Evolutionary conservation across 192 early-diverging fungal species (phyloP).

Genomic region (Podila minutissima): DNA sequence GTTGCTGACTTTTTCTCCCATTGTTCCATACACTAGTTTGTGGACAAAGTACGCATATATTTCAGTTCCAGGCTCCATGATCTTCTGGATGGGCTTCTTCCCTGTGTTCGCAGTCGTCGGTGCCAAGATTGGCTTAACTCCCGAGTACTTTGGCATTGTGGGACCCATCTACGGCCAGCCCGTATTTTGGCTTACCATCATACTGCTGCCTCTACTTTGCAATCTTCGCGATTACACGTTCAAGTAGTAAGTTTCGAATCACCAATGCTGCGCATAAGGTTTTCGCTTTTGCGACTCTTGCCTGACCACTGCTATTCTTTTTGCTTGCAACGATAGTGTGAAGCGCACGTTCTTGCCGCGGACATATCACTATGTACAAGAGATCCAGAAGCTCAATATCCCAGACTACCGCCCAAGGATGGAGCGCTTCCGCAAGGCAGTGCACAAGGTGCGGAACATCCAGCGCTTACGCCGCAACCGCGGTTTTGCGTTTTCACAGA

Average conservation of each 20-base stretch:
- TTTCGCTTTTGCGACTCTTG: not conserved
- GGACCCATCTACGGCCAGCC: conserved; percentile 70
- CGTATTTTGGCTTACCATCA: conserved; percentile 88
- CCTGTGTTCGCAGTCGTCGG: conserved; percentile 84
- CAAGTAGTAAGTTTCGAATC: conserved; percentile 85
- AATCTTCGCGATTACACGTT: conserved; percentile 91
- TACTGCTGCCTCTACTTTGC: conserved; percentile 86
- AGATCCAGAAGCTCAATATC: conserved; percentile 99
- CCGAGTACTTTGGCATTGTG: conserved; percentile 81
- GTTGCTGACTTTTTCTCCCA: conserved; percentile 4
- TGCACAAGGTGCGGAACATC: conserved; percentile 95
- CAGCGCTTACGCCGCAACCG: conserved; percentile 93
- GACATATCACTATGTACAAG: conserved; percentile 97
- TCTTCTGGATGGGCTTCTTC: conserved; percentile 89
- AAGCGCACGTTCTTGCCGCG: conserved; percentile 82
- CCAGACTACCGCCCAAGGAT: conserved; percentile 97
- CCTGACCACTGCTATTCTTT: not conserved
- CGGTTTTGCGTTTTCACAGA: conserved; percentile 98
- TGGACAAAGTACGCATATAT: conserved; percentile 97
- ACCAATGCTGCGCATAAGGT: not conserved
- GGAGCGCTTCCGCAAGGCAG: conserved; percentile 98
- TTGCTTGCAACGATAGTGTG: conserved; percentile 51
- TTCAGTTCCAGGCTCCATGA: conserved; percentile 90
- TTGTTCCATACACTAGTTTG: conserved; percentile 57
- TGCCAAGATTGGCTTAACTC: conserved; percentile 70